Base-by-base conservation (phyloP, 1,139 yeast species). In the Schwanniomyces etchellsii region DNA sequence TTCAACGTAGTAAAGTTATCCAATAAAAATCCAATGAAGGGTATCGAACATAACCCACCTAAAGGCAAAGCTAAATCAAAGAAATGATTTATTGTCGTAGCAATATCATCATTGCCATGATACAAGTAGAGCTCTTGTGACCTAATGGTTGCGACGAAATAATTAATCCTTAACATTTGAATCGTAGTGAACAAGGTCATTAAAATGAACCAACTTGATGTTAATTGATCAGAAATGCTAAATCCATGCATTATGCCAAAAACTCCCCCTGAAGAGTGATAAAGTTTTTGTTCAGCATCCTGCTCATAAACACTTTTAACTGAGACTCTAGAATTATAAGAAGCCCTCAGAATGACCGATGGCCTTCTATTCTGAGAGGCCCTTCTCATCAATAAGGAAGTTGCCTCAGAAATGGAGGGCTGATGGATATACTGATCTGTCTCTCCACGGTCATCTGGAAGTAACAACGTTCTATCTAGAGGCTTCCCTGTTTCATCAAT, bases 101-200 rank as follows among this genome's bases (percentile, higher is more conserved):
- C 91, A 11, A 61, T 39, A 5, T 61, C 67, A 26, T 66, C 70
- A 37, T 71, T 61, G 11, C 70, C 74, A 17, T 46, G 32, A 34
- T 85, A 68, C 37, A 86, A 65, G 48, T 64, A 88, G 21, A 69
- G 67, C 60, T 84, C 89, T 58, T 86, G 96, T 0, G 93, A 63
- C 44, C 77, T 74, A 26, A 89, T 64, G 1, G 96, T 85, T 5
- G 96, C 96, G 31, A 89, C 93, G 55, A 85, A 89, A 55, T 82
- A 88, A 57, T 89, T 89, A 43, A 88, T 82, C 51, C 96, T 70
- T 32, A 89, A 69, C 95, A 88, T 86, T 55, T 86, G 94, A 34
- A 86, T 71, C 2, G 89, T 74, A 4, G 95, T 82, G 55, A 86
- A 85, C 4, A 75, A 50, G 14, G 85, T 73, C 82, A 86, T 81